Conservation (phyloP, 768 basidiomycete genomes). For the Boletus pseudopeckii region DNA sequence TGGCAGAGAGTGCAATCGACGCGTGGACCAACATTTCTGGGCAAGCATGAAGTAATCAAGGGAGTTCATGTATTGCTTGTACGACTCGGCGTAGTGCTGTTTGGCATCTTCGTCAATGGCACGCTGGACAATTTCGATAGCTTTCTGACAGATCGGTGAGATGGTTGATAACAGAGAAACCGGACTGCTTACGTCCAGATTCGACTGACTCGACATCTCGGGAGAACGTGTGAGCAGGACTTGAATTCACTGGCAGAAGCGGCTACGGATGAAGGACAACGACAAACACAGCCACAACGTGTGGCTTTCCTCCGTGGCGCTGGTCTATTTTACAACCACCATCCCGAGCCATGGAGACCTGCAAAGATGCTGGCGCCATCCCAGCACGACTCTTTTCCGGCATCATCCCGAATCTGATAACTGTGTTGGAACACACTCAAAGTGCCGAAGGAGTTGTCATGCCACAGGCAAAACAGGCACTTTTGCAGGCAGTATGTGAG, state of each 20-base stretch:
- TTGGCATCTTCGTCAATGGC: constrained; percentile 93
- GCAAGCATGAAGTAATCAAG: constrained; percentile 99
- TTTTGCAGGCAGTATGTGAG: constrained; percentile 60
- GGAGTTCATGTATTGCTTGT: constrained; percentile 91
- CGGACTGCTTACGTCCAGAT: constrained; percentile 43
- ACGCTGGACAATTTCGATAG: constrained; percentile 87
- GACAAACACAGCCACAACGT: constrained; percentile 18
- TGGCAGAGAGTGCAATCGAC: too few relatives aligned
- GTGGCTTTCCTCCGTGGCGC: neutral
- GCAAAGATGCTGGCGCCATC: constrained; percentile 18
- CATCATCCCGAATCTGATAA: constrained; percentile 57
- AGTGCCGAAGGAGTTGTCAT: constrained; percentile 51
- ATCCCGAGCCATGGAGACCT: constrained; percentile 3
- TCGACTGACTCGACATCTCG: constrained; percentile 42
- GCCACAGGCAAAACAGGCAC: constrained; percentile 59
- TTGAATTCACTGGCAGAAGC: too few relatives aligned
- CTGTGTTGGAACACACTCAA: constrained; percentile 59
- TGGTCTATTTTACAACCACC: neutral
- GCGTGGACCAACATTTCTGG: constrained; percentile 63
- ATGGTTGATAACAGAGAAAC: neutral
- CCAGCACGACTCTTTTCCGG: constrained; percentile 51
- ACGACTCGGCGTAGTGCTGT: constrained; percentile 91
- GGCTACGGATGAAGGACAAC: neutral
- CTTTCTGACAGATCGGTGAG: constrained; percentile 47
- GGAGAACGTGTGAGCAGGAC: neutral